Conservation (phyloP, 108 stramenopile genomes). For the Skeletonema grethae region DNA sequence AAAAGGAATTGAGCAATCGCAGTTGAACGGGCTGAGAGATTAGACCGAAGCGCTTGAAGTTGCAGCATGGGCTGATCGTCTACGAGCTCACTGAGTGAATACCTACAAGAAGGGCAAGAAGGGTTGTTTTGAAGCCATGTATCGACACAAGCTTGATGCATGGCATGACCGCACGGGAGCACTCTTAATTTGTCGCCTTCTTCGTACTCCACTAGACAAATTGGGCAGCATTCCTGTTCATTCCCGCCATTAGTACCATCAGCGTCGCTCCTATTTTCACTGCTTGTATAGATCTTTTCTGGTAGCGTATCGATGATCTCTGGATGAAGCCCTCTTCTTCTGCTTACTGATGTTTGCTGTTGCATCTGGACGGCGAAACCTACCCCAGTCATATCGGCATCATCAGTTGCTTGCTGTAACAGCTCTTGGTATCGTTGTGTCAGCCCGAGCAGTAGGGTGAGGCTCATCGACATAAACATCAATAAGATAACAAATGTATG, state of each 20-base stretch:
- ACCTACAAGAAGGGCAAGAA: conserved; percentile 47
- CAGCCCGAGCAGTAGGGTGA: conserved; percentile 47
- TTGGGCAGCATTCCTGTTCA: conserved; percentile 56
- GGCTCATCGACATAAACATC: conserved; percentile 56
- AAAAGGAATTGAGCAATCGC: conserved; percentile 32
- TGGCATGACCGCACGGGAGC: conserved; percentile 58
- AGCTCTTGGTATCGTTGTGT: conserved; percentile 49
- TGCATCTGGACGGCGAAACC: conserved; percentile 23
- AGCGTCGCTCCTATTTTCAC: conserved; percentile 10
- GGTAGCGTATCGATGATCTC: conserved; percentile 57
- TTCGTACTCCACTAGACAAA: conserved; percentile 66
- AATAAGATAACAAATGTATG: conserved; percentile 53
- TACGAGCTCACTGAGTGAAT: conserved; percentile 50
- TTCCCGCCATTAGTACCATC: conserved; percentile 32
- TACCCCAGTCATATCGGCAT: conserved; percentile 16
- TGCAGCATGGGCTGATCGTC: conserved; percentile 49
- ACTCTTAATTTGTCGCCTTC: conserved; percentile 61
- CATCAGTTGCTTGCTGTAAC: conserved; percentile 41
- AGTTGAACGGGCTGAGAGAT: conserved; percentile 19
- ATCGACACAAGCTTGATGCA: conserved; percentile 65
- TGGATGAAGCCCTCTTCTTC: conserved; percentile 51
- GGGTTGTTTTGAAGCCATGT: conserved; percentile 54
- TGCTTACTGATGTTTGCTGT: conserved; percentile 19
- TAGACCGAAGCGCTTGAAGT: conserved; percentile 39
- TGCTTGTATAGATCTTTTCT: conserved; percentile 44